These are phyloP conservation scores for Asterella californica DNA, from an alignment of 225 moss, liverwort and hornwort genomes.

Conservation along the genomic window DNA sequence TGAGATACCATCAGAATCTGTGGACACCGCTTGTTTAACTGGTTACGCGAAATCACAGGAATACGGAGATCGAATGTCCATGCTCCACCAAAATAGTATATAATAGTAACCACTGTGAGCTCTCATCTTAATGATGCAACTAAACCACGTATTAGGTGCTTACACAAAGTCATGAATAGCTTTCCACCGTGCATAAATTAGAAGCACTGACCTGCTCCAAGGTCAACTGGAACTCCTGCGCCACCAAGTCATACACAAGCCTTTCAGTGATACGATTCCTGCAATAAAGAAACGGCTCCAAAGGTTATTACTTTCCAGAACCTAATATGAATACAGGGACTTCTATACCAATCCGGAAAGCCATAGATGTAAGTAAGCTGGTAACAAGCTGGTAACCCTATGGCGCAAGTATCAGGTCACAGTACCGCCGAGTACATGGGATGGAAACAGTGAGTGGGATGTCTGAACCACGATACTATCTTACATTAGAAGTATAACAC, in stretches of 20 bases:
- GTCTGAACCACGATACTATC: no score
- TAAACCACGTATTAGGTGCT: not conserved
- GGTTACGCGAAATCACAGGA: not conserved
- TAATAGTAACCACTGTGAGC: not conserved
- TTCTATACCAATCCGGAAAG: not conserved
- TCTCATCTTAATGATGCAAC: not conserved
- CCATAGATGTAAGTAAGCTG: not conserved
- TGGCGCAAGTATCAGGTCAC: no score
- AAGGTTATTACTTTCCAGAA: no score
- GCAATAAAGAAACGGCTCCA: not conserved
- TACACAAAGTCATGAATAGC: not conserved
- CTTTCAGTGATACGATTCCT: conserved; percentile 86
- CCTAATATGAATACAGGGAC: no score
- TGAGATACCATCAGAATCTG: conserved; percentile 51
- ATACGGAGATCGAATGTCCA: not conserved
- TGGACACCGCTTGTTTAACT: not conserved
- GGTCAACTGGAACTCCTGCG: conserved; percentile 68
- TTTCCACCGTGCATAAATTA: not conserved
- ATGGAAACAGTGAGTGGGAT: not conserved
- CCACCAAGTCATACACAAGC: conserved; percentile 85
- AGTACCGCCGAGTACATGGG: no score
- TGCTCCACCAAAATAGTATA: not conserved
- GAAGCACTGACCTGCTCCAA: conserved; percentile 53
- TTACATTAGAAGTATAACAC: no score
- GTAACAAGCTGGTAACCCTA: no score